Conservation (phyloP, 148 eudicot genomes). For the Camellia sinensis region DNA sequence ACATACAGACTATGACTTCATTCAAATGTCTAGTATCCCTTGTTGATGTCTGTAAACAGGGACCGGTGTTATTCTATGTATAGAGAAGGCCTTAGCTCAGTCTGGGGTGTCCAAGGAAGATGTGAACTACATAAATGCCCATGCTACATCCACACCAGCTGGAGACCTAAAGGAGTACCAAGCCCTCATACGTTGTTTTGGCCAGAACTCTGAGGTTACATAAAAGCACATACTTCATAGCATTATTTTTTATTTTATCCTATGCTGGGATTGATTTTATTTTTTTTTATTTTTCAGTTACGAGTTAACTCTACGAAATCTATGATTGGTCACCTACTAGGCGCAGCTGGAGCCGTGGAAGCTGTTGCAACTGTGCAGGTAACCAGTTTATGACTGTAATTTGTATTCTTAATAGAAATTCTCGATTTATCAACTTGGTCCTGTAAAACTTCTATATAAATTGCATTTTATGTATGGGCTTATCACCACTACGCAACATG, state of each 20-base stretch:
- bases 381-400: slow-evolving; percentile 4
- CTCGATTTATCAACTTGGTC: background rate
- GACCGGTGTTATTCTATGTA: slow-evolving; percentile 68
- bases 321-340: slow-evolving; percentile 94
- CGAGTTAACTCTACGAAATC: slow-evolving; percentile 88
- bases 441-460: background rate
- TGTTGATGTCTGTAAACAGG: slow-evolving; percentile 39
- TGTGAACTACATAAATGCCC: slow-evolving; percentile 92
- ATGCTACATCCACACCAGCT: slow-evolving; percentile 89
- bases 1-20: background rate
- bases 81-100: slow-evolving; percentile 83
- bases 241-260: background rate
- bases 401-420: background rate
- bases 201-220: slow-evolving; percentile 76
- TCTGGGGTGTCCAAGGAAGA: slow-evolving; percentile 85
- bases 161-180: slow-evolving; percentile 95
- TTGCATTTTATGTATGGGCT: slow-evolving; percentile 2
- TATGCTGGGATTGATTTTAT: background rate
- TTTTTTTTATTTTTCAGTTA: slow-evolving; percentile 43
- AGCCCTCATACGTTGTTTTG: slow-evolving; percentile 79
- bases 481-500: background rate
- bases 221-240: background rate
- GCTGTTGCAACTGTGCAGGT: slow-evolving; percentile 98
- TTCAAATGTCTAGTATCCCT: background rate
- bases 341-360: slow-evolving; percentile 97